These are phyloP conservation scores for Macaranga tanarius DNA, from an alignment of 441 rosid genomes.

Conservation along the genomic window DNA sequence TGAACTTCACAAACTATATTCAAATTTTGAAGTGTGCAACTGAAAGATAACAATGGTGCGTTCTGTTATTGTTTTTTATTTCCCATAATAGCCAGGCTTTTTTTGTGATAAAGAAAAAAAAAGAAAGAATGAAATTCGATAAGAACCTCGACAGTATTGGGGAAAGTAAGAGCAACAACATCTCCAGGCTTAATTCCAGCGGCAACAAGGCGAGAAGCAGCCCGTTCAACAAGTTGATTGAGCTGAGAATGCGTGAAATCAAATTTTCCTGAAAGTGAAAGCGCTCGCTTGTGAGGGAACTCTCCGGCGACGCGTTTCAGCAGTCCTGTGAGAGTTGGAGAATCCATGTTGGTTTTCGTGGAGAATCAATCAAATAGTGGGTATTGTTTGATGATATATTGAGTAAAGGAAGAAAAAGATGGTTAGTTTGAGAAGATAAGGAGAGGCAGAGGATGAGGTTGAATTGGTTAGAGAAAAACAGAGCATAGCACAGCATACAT, in stretches of 20 bases:
- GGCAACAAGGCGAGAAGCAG: constrained; percentile 59
- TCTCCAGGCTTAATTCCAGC: constrained; percentile 68
- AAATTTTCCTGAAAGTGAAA: constrained; percentile 58
- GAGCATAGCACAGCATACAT: no score
- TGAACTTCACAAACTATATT: no score
- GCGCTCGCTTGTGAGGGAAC: constrained; percentile 52
- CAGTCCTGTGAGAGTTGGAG: constrained; percentile 54
- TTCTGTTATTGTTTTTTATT: no score
- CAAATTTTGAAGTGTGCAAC: no score
- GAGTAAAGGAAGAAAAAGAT: no score
- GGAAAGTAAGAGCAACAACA: constrained; percentile 81
- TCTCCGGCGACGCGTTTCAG: constrained; percentile 41
- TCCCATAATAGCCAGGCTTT: not conserved
- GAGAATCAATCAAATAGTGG: no score
- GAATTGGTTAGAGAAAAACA: no score
- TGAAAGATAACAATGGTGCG: no score
- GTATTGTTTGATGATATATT: no score
- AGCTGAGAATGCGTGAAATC: constrained; percentile 62
- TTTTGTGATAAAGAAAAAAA: not conserved
- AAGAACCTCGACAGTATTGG: constrained; percentile 66
- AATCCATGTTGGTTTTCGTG: constrained; percentile 39
- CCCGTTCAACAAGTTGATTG: constrained; percentile 52
- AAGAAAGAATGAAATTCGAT: not conserved
- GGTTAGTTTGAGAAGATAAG: no score
- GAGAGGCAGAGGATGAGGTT: no score